Percentiles rank a stretch among this genome's conserved stretches.
Conservation (phyloP, 805 yeast genomes). For the Suhomyces sp. region DNA sequence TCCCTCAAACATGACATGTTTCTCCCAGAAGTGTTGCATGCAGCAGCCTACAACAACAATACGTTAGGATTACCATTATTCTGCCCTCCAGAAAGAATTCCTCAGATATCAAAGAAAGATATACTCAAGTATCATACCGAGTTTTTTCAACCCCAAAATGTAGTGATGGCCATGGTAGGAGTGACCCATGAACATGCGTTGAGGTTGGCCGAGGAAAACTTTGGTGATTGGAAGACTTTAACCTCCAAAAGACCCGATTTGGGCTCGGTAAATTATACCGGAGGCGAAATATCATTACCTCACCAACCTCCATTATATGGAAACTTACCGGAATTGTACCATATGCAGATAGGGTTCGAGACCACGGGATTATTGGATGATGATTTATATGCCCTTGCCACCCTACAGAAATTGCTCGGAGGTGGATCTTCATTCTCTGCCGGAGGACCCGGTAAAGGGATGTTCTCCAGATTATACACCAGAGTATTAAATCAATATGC, state of each 20-base stretch:
- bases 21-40: constrained; percentile 87
- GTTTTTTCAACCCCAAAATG: constrained; percentile 75
- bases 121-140: constrained; percentile 59
- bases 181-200: constrained; percentile 70
- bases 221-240: constrained; percentile 55
- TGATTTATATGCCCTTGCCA: constrained; percentile 88
- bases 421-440: constrained; percentile 98
- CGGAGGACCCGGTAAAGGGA: constrained; percentile 99
- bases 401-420: constrained; percentile 85
- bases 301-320: constrained; percentile 39
- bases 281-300: constrained; percentile 45
- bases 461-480: constrained; percentile 93
- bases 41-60: constrained; percentile 68
- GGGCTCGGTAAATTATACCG: constrained; percentile 62
- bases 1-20: constrained; percentile 80
- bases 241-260: constrained; percentile 24
- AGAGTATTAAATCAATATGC: constrained; percentile 89
- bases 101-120: constrained; percentile 50
- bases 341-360: constrained; percentile 84
- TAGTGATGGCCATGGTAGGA: constrained; percentile 87
- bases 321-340: constrained; percentile 74
- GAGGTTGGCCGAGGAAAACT: constrained; percentile 56
- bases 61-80: constrained; percentile 85
- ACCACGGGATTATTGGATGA: constrained; percentile 80
- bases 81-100: constrained; percentile 71